Percentiles rank a stretch among this genome's conserved stretches.
Conservation (phyloP, 805 yeast genomes). For the Metschnikowia colocasiae region DNA sequence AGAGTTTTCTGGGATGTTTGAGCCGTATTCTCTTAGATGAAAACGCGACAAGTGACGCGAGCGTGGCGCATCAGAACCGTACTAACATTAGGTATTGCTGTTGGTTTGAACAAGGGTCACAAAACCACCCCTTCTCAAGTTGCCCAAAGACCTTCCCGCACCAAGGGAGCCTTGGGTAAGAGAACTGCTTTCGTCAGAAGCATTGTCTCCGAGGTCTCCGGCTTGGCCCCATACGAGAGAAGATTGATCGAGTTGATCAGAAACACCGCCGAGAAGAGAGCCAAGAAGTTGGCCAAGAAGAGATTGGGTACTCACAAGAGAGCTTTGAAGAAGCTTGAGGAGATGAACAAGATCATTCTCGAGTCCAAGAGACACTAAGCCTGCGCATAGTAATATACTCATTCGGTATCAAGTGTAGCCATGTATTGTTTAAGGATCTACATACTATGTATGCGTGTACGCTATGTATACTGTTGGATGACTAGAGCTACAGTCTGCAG, state of each 20-base stretch:
- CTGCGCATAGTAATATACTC: conserved; percentile 7
- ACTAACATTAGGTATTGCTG: conserved; percentile 72
- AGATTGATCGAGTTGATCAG: conserved; percentile 98
- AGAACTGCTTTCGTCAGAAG: conserved; percentile 95
- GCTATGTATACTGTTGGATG: too few species aligned
- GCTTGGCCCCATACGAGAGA: conserved; percentile 99
- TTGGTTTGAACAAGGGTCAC: conserved; percentile 99
- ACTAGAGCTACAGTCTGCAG: too few species aligned
- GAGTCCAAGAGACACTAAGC: conserved; percentile 91
- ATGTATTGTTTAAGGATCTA: too few species aligned
- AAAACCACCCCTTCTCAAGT: conserved; percentile 79
- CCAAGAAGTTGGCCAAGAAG: conserved; percentile 99
- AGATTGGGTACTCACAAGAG: conserved; percentile 99
- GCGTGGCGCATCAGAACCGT: too few species aligned
- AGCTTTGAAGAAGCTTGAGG: conserved; percentile 99
- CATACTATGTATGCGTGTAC: too few species aligned
- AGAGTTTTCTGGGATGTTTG: too few species aligned
- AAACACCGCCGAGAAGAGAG: conserved; percentile 99
- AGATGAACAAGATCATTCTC: conserved; percentile 92
- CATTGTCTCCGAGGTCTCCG: conserved; percentile 94
- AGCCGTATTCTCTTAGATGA: too few species aligned
- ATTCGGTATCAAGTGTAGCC: background rate
- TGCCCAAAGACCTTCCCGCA: conserved; percentile 76
- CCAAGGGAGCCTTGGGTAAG: conserved; percentile 95
- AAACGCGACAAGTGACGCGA: too few species aligned